Base-by-base conservation (phyloP, 371 early-diverging fungal genomes). In the Mucor piriformis region DNA sequence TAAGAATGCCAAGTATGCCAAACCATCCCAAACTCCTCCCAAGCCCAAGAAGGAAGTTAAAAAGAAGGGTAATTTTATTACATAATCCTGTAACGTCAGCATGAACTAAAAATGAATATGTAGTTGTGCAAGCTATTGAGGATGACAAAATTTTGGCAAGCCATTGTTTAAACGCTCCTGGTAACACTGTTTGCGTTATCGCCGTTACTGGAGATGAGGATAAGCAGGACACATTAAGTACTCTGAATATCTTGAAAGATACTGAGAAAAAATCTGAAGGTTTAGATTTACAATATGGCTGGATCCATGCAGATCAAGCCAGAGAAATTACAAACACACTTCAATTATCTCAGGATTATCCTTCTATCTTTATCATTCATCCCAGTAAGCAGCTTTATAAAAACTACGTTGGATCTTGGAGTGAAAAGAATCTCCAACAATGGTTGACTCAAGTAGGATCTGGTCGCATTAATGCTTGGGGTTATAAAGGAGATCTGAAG, bases 341-440 rank as follows among this genome's bases (percentile, higher is more conserved):
- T 64, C 87, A 86, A 54, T 69, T 92, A 47, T 78, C 86, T 27
- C 86, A 86, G 53, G 88, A 86, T 61, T 82, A 79, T 47, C 95
- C 94, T 3, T 74, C 78, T 2, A 61, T 90, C 44, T 72, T 95
- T 55, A 80, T 87, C 33, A 56, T 93, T 21, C 85, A 84, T 63
- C 84, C 84, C 33, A 66, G 72, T 23, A 88, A 86, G 67, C 81
- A 85, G 48, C 80, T 84, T 0, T 92, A 82, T 64, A 67, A 89
- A 35, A 82, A 86, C 6, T 88, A 87, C 60, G 67, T 89, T 20
- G 93, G 92, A 3, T 82, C 84, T 0, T 93, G 88, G 77, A 89
- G 88, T 29, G 79, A 81, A 27, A 65, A 76, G 10, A 77, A 78
- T 6, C 72, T 94, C 18, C 69, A 70, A 44, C 70, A 65, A 23